Conservation (phyloP, 441 rosid genomes). For the Croton laevigatus region DNA sequence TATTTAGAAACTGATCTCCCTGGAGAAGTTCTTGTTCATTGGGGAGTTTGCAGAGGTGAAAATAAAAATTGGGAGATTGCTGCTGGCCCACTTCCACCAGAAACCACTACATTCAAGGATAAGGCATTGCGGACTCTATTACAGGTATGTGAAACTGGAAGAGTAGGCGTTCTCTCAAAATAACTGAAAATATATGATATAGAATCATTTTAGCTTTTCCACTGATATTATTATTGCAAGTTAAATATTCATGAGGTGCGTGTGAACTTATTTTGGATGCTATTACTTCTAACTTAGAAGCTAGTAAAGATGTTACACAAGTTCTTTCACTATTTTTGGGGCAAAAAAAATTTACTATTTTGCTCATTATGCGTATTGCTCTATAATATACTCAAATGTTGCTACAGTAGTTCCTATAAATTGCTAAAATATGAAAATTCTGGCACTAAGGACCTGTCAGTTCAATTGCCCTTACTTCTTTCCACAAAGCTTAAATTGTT, state of each 20-base stretch:
- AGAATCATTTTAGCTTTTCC: slow-evolving; percentile 14
- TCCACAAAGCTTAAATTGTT: background rate
- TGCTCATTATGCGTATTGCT: background rate
- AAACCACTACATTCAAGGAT: slow-evolving; percentile 62
- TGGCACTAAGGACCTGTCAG: background rate
- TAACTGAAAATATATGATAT: slow-evolving; percentile 10
- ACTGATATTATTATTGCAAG: slow-evolving; percentile 10
- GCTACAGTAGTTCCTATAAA: background rate
- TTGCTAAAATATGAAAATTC: background rate
- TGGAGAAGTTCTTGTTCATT: slow-evolving; percentile 82
- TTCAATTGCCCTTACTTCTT: background rate
- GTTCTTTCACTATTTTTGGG: slow-evolving; percentile 7
- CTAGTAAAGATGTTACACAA: background rate
- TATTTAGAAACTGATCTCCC: slow-evolving; percentile 75
- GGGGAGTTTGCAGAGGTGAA: slow-evolving; percentile 94
- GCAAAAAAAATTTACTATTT: background rate
- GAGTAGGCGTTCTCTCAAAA: slow-evolving; percentile 18
- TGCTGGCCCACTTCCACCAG: slow-evolving; percentile 73
- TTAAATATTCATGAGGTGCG: slow-evolving; percentile 2
- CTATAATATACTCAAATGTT: slow-evolving; percentile 4
- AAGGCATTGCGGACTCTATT: slow-evolving; percentile 82
- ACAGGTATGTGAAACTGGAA: slow-evolving; percentile 43
- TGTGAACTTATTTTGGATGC: background rate
- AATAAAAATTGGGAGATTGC: slow-evolving; percentile 82
- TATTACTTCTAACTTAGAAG: background rate